Evolutionary conservation across 257 asterid species (phyloP).

Genomic region (Solanum peruvianum): DNA sequence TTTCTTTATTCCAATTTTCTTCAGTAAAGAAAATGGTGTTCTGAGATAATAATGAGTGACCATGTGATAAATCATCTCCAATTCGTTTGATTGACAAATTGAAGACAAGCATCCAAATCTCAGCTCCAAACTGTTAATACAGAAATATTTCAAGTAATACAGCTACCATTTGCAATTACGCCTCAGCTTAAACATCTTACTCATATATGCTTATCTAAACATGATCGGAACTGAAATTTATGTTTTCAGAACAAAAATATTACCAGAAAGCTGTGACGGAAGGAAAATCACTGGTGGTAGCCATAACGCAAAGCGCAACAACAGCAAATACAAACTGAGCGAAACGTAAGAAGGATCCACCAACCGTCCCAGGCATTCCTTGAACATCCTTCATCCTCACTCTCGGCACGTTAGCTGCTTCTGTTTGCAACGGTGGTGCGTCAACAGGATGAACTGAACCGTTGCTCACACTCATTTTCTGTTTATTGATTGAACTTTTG

Average conservation of each 20-base stretch:
- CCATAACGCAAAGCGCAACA: slow-evolving; percentile 77
- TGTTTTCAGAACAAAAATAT: background rate
- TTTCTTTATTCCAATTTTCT: background rate
- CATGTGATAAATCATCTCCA: background rate
- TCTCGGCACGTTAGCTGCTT: slow-evolving; percentile 69
- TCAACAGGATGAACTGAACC: slow-evolving; percentile 93
- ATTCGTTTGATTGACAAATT: background rate
- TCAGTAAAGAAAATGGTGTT: background rate
- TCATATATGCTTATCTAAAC: background rate
- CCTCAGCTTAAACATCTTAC: background rate
- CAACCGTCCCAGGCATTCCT: slow-evolving; percentile 97
- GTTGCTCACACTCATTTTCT: slow-evolving; percentile 62
- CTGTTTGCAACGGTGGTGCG: slow-evolving; percentile 90
- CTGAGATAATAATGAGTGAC: background rate
- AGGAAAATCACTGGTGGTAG: slow-evolving; percentile 84
- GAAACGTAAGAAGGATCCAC: slow-evolving; percentile 69
- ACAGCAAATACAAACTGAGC: slow-evolving; percentile 64
- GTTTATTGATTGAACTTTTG: background rate
- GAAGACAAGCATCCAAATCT: background rate
- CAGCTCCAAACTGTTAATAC: background rate
- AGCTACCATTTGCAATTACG: background rate
- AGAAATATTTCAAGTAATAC: background rate
- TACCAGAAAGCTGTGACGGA: slow-evolving; percentile 99
- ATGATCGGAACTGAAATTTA: background rate
- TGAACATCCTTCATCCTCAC: slow-evolving; percentile 90